Evolutionary conservation across 163 green algal species (phyloP), one percentile per base, ranked within the genome.

Genomic region (Scenedesmus sp.): DNA sequence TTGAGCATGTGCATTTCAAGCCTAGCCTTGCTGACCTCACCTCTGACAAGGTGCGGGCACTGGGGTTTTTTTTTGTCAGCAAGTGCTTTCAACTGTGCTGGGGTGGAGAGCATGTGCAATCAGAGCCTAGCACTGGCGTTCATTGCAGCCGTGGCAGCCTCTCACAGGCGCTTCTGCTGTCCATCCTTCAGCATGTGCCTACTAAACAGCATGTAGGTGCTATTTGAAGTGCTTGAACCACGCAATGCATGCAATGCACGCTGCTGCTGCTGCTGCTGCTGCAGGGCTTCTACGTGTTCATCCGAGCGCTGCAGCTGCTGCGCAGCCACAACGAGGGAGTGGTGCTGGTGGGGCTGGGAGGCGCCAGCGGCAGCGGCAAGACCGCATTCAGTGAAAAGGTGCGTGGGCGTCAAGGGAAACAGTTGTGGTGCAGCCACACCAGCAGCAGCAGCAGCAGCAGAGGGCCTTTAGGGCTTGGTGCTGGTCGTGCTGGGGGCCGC

Each of bases 281-380:
- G 87, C 93, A 98, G 96, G 98, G 97, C 15, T 99, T 99, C 91
- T 99, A 97, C 91, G 95, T 99, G 2, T 99, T 99, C 87, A 97
- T 99, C 57, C 91, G 98, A 0, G 98, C 98, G 70, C 94, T 99
- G 20, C 95, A 97, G 93, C 93, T 98, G 85, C 95, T 99, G 26
- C 97, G 94, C 9, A 82, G 82, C 56, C 92, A 96, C 82, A 99
- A 99, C 85, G 96, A 98, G 8, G 98, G 97, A 59, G 96, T 96
- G 73, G 94, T 99, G n/a, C 77, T 99, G 88, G 97, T 99, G 20
- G 97, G 98, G 9, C 90, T 99, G 85, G 98, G 97, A 2, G 98
- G 98, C 4, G 97, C 98, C 7, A 99, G 96, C 52, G 98, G 98
- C 2, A 97, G 96, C 15, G 98, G 98, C 86, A 99, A 99, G 94